Conservation (phyloP, 2,329 filamentous ascomycete species). For the Penicillium aurantiogriseum region DNA sequence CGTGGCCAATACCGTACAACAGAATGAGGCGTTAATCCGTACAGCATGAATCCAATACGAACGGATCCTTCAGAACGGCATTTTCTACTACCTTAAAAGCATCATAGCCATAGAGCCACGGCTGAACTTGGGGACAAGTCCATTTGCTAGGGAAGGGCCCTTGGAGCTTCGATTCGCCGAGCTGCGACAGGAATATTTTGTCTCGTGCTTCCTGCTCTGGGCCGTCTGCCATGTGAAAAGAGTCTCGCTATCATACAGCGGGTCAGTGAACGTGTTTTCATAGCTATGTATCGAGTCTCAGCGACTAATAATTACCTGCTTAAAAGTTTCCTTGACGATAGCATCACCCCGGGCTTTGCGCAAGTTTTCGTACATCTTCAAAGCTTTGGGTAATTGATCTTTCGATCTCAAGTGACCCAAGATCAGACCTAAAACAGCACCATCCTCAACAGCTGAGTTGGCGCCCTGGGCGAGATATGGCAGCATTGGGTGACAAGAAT, state of each 20-base stretch:
- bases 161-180: slow-evolving; percentile 51
- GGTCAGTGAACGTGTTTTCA: not conserved
- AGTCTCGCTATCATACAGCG: slow-evolving; percentile 41
- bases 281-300: not conserved
- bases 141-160: slow-evolving; percentile 63
- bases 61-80: slow-evolving; percentile 20
- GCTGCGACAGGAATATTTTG: slow-evolving; percentile 54
- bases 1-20: not conserved
- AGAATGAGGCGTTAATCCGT: not conserved
- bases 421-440: slow-evolving; percentile 61
- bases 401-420: slow-evolving; percentile 52
- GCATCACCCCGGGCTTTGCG: slow-evolving; percentile 33
- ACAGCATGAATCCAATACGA: not conserved
- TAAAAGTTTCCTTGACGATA: slow-evolving; percentile 64
- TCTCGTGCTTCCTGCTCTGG: slow-evolving; percentile 60
- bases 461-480: slow-evolving; percentile 65
- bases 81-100: slow-evolving; percentile 56
- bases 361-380: slow-evolving; percentile 33
- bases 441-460: slow-evolving; percentile 67
- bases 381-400: slow-evolving; percentile 46
- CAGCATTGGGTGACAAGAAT: slow-evolving; percentile 64
- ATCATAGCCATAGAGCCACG: slow-evolving; percentile 66
- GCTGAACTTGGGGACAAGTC: slow-evolving; percentile 62
- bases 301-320: slow-evolving; percentile 30
- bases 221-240: slow-evolving; percentile 56